Base-by-base conservation (phyloP, 345 rosid species). In the Hypericum androsaemum region DNA sequence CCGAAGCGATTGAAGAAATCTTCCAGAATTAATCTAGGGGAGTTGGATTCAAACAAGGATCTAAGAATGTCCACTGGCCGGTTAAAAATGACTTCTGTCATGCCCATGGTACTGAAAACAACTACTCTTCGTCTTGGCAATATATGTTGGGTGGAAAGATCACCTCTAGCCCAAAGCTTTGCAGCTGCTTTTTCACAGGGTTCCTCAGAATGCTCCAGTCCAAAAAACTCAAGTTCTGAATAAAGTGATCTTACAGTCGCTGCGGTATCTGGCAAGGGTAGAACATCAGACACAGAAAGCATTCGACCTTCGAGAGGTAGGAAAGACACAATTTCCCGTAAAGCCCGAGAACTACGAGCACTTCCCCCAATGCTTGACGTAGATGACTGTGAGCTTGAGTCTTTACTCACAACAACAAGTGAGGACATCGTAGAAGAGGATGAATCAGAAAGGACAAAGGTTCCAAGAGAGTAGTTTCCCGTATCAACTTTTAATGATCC, bases 1-100 rank as follows among this genome's bases (percentile, higher is more conserved):
- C 98, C 98, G 77, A 80, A 92, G 43, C 97, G 95, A 57, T 79
- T 88, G 65, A 85, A 88, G 63, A 92, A 92, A 57, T 92, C 98
- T 64, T 85, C 97, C 62, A 92, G 60, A 57, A 83, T 75, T 57
- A 94, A 66, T 68, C 94, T 80, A 52, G 94, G 95, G 8, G 86
- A 71, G 60, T 73, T 88, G 61, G 88, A 78, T 68, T 92, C 97
- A 44, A 92, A 68, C 70, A 92, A 76, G 77, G 79, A 83, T 70
- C 94, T 83, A 63, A 92, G 64, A 60, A 92, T 81, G 71, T 92
- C 98, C 40, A 92, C 87, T 47, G 97, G 97, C 64, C 98, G 77
- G 78, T 92, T 92, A 56, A 88, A 85, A 60, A 74, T 83, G n/a
- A 92, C 80, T 73, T 88, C 98, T 88, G 78, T 81, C 90, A 88